Conservation (phyloP, 169 alveolate genomes). For the Cryptosporidium viatorum region DNA sequence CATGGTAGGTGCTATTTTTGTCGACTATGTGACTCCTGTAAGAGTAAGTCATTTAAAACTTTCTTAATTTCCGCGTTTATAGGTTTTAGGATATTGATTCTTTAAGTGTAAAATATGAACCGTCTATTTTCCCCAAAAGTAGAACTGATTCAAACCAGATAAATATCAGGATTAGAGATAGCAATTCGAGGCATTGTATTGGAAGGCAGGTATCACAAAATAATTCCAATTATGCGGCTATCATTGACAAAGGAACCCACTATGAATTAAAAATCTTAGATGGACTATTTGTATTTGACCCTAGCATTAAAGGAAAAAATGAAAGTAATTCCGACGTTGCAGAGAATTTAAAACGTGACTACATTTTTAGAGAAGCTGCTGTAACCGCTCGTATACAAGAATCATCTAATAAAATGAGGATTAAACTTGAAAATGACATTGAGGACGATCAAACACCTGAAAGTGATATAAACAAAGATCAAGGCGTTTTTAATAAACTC, state of each 20-base stretch:
- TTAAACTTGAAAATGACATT: slow-evolving; percentile 29
- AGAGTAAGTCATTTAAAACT: slow-evolving; percentile 25
- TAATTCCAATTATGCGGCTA: slow-evolving; percentile 25
- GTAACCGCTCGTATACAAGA: slow-evolving; percentile 58
- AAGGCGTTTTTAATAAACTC: background rate
- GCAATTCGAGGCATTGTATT: slow-evolving; percentile 66
- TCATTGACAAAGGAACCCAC: slow-evolving; percentile 58
- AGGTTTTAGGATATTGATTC: slow-evolving; percentile 26
- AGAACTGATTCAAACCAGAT: background rate
- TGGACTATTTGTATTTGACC: slow-evolving; percentile 57
- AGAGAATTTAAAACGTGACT: slow-evolving; percentile 60
- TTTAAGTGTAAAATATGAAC: background rate
- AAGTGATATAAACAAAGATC: background rate
- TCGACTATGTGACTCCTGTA: slow-evolving; percentile 20
- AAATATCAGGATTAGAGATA: slow-evolving; percentile 47
- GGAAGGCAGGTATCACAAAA: slow-evolving; percentile 36
- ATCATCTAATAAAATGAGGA: slow-evolving; percentile 35
- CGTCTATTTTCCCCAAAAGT: background rate
- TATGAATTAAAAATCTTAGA: slow-evolving; percentile 28
- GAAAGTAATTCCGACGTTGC: slow-evolving; percentile 68
- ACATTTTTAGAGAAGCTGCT: slow-evolving; percentile 68
- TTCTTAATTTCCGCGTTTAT: background rate
- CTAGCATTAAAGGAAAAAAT: slow-evolving; percentile 41
- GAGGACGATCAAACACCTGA: slow-evolving; percentile 47
- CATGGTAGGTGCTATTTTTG: slow-evolving; percentile 51